These are phyloP conservation scores for Gastrodia elata DNA, from an alignment of 106 monocot genomes.

Conservation along the genomic window DNA sequence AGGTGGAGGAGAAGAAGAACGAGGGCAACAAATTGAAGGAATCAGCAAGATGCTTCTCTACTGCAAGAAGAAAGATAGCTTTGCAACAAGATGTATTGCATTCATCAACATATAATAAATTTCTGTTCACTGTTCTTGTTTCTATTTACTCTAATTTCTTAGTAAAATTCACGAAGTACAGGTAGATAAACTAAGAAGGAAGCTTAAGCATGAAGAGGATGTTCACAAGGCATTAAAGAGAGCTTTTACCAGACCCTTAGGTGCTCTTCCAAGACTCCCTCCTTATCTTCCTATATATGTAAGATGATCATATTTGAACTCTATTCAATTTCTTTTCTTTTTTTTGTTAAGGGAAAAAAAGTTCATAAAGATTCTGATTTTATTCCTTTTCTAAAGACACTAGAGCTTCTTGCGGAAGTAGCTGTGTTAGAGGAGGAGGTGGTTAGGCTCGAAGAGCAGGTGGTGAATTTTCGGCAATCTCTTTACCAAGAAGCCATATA, in stretches of 20 bases:
- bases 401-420: constrained; percentile 83
- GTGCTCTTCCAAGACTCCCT: constrained; percentile 81
- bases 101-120: constrained; percentile 5
- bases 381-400: constrained; percentile 36
- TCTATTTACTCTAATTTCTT: background rate
- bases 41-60: constrained; percentile 12
- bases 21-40: constrained; percentile 12
- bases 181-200: constrained; percentile 79
- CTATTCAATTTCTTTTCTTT: background rate
- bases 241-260: constrained; percentile 71
- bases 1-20: constrained; percentile 31
- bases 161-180: constrained; percentile 11
- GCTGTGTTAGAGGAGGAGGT: constrained; percentile 90
- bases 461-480: constrained; percentile 66
- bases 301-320: constrained; percentile 3
- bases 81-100: constrained; percentile 67
- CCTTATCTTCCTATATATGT: constrained; percentile 70
- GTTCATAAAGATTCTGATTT: background rate
- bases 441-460: constrained; percentile 75
- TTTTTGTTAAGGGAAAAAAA: background rate
- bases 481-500: constrained; percentile 71
- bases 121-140: background rate
- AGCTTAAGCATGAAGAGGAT: constrained; percentile 72
- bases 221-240: constrained; percentile 75
- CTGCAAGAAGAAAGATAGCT: constrained; percentile 62